These are phyloP conservation scores for Aspergillus piperis DNA, from an alignment of 2,329 filamentous ascomycete species.

Conservation along the genomic window DNA sequence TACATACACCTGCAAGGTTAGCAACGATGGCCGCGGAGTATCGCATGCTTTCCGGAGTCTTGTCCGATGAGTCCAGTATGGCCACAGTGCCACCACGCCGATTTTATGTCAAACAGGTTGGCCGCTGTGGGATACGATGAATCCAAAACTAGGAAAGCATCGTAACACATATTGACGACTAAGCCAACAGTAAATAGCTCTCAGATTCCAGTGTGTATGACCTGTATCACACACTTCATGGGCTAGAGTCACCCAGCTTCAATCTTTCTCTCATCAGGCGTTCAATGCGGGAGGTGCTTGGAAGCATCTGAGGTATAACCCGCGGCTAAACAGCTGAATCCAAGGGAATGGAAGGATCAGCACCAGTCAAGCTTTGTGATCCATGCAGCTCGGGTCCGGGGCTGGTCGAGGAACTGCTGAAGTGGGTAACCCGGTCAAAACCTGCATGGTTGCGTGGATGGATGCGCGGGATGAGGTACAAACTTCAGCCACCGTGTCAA, in stretches of 20 bases:
- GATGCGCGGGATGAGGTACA: neutral
- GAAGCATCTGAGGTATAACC: neutral
- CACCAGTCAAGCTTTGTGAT: constrained; percentile 15
- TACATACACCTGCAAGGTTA: neutral
- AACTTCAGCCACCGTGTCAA: neutral
- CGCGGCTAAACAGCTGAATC: neutral
- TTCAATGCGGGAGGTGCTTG: neutral
- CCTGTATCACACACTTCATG: neutral
- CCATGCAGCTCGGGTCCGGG: constrained; percentile 15
- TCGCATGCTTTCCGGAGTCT: neutral
- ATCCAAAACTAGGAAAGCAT: too few species aligned
- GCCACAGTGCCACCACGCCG: neutral
- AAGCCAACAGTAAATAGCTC: neutral
- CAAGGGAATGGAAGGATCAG: constrained; percentile 11
- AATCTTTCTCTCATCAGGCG: neutral
- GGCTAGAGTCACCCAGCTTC: neutral
- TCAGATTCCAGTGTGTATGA: neutral
- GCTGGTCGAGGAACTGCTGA: constrained; percentile 5
- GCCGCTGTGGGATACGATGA: too few species aligned
- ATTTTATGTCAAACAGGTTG: neutral
- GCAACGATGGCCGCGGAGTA: neutral
- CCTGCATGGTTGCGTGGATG: constrained; percentile 4
- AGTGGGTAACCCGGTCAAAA: constrained; percentile 11
- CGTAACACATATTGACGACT: too few species aligned
- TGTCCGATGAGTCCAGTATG: neutral